Base-by-base conservation (phyloP, 352 stramenopile genomes). In the Globisporangium barbulae region DNA sequence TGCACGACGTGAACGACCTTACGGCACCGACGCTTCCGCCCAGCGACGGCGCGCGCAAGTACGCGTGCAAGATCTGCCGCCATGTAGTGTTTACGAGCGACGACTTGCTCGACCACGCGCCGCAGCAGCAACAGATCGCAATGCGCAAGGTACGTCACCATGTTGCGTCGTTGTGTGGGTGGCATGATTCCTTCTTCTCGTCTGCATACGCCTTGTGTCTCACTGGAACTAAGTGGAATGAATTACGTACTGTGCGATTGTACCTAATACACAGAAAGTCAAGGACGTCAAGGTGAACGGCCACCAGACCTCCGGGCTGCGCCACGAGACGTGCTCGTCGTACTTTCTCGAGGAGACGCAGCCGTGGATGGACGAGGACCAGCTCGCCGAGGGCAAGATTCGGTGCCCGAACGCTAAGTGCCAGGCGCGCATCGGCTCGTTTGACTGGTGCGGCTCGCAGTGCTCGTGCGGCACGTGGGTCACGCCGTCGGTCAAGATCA, bases 391-490 rank as follows among this genome's bases (percentile, higher is more conserved):
- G 58, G 82, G 82, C 21, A 93, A 93, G 59, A 81, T 93, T 50
- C 71, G 81, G 52, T 93, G 84, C 50, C 84, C 84, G 37, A 85
- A 75, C 13, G 53, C 53, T 28, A 93, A 90, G 63, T 93, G 84
- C 69, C 80, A 89, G 63, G 76, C 79, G 50, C 80, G 84, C 1
- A 68, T 93, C 1, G 84, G 84, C 6, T 82, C 77, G 22, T 81
- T 93, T 63, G 74, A 86, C 28, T 93, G 84, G 84, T 80, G 78
- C n/a, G 84, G 84, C 31, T 89, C 81, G 17, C 84, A 93, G 68
- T 93, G 84, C 63, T 93, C 84, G 35, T 93, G 84, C 54, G 84
- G 84, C 60, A 90, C 84, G 64, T 93, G 84, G 84, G 79, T 93
- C 63, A 93, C 84, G 53, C 84, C 84, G 52, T 90, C 82, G 15